Evolutionary conservation across 257 asterid species (phyloP), one percentile per base, ranked within the genome.

Genomic region (Osmanthus fragrans): DNA sequence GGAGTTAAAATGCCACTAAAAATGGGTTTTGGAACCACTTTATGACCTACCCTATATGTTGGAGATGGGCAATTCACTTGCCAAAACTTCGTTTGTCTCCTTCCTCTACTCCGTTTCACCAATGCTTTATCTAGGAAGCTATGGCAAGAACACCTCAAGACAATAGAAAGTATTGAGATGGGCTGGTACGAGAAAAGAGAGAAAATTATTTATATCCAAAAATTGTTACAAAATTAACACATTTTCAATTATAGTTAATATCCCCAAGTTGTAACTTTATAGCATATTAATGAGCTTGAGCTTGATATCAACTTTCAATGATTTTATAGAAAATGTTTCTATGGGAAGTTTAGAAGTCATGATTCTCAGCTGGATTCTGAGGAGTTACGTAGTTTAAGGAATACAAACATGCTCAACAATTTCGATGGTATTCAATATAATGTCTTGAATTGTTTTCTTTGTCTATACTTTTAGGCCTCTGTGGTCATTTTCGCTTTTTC

Each of bases 301-400:
- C 37, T 60, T 51, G 30, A 21, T n/a, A 25, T 60, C 65, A 66
- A 67, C 39, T 72, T 56, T 32, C n/a, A 11, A 13, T 65, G 51
- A 72, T 66, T 51, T 19, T 11, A 39, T 21, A 16, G 54, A 29
- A 49, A 56, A 21, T 74, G 76, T 42, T 72, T 51, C 60, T 19
- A 2, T n/a, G 56, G 47, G 76, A 42, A 69, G 54, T 6, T 33
- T 16, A 47, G 74, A 36, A 5, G 10, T 73, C 34, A 56, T 30
- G 76, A 56, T 66, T 64, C 72, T 76, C 51, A 36, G 36, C 58
- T 34, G 40, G 80, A 30, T 60, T 60, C 49, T 66, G n/a, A 72
- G 67, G 11, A 21, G 23, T 65, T 47, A 29, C 13, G 30, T 60
- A 21, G 40, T 70, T 42, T 18, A 49, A 42, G 23, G 32, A 21